Conservation (phyloP, 805 yeast genomes). For the Candida morakotiae region DNA sequence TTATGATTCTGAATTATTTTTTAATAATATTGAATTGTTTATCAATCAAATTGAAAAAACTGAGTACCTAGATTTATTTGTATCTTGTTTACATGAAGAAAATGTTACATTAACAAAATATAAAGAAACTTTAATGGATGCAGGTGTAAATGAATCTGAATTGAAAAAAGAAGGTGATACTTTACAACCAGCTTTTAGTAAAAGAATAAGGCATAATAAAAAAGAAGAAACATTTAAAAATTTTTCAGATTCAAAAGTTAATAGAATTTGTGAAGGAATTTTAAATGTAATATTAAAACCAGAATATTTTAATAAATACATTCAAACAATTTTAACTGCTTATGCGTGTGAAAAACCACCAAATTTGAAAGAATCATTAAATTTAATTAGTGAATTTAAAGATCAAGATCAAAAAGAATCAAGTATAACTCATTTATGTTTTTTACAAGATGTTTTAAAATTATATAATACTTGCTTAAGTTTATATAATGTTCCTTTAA, state of each 20-base stretch:
- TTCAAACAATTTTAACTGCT: conserved; percentile 83
- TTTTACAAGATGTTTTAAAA: conserved; percentile 82
- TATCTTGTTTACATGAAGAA: conserved; percentile 81
- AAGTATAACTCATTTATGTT: conserved; percentile 79
- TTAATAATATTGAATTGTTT: conserved; percentile 58
- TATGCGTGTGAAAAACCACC: conserved; percentile 92
- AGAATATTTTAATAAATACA: conserved; percentile 50
- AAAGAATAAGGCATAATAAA: conserved; percentile 26
- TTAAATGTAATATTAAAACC: conserved; percentile 52
- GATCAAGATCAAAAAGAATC: conserved; percentile 46
- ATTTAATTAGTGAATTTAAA: conserved; percentile 51
- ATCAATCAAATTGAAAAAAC: conserved; percentile 65
- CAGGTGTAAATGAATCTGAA: conserved; percentile 8
- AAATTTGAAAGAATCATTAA: conserved; percentile 69
- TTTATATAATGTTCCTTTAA: conserved; percentile 73
- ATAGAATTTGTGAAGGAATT: conserved; percentile 70
- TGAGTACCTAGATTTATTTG: conserved; percentile 79
- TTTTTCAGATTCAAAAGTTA: conserved; percentile 52
- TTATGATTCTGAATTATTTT: conserved; percentile 70
- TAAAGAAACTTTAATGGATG: conserved; percentile 54
- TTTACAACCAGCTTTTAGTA: conserved; percentile 13
- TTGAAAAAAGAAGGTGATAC: conserved; percentile 13
- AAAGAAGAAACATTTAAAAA: conserved; percentile 35
- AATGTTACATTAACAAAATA: conserved; percentile 82
- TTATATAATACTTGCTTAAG: conserved; percentile 79